Evolutionary conservation across 225 moss, liverwort and hornwort genomes (phyloP), one percentile per base, ranked within the genome.

Genomic region (Pseudisothecium myosuroides): DNA sequence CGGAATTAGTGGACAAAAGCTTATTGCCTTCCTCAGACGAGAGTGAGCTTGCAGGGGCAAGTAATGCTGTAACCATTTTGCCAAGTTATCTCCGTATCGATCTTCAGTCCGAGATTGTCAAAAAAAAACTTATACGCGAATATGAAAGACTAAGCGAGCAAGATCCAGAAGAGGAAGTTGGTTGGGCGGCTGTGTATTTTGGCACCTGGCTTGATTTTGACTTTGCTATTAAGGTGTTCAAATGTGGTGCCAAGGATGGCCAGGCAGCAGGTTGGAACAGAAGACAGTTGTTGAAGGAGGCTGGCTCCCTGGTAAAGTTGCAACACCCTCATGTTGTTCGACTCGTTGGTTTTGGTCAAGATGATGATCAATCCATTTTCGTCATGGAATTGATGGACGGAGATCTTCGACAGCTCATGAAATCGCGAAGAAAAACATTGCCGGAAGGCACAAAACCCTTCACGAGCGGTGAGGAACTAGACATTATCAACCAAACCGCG

Each of bases 401-500:
- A 31, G 47, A 90, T 83, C 67, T 92, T 78, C 56, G 85, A 76
- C 9, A 39, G 5, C 76, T 81, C 23, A 89, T 92, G 47, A 39
- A 32, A 20, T 20, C 12, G 49, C 50, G 12, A 21, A 12, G 11
- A 0, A 4, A 1, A 28, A 49, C 10, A 27, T 14, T 19, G 45
- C 75, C 12, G 19, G 19, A 31, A 50, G 31, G 32, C 50, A 6
- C 11, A 3, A 39, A n/a, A 62, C 76, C 75, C 29, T 90, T 90
- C 69, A 50, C 19, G 12, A 17, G 11, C 19, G 50, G 76, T 19
- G 60, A 64, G 13, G 85, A 85, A 49, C 81, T 90, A 2, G 86
- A 90, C 55, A 72, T 92, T 22, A 88, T 92, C 27, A 77, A 17
- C 52, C 92, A 92, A 69, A 86, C 90, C 73, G 92, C 86, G 6